These are phyloP conservation scores for Drechmeria coniospora DNA, from an alignment of 2,329 filamentous ascomycete genomes.

Conservation along the genomic window DNA sequence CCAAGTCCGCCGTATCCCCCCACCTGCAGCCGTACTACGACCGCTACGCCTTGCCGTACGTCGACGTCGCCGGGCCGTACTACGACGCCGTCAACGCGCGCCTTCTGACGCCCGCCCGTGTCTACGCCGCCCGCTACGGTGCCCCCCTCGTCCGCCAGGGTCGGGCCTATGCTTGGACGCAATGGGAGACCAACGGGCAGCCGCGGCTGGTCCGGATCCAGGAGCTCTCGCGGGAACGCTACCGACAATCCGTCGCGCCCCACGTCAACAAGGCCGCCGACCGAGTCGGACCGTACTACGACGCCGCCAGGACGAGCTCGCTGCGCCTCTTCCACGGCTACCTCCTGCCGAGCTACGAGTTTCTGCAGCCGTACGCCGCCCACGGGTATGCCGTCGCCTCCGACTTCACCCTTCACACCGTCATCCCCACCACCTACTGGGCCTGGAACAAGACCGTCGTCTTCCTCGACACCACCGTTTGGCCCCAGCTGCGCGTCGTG, in stretches of 20 bases:
- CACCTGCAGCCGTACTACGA: conserved; percentile 77
- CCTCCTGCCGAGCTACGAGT: conserved; percentile 59
- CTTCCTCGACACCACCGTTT: conserved; percentile 63
- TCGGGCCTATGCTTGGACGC: conserved; percentile 46
- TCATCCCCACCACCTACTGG: conserved; percentile 57
- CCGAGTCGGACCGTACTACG: conserved; percentile 56
- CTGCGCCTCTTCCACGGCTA: conserved; percentile 56
- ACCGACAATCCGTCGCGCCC: conserved; percentile 56
- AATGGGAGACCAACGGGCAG: conserved; percentile 67
- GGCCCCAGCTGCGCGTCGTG: conserved; percentile 64
- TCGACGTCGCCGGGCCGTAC: conserved; percentile 65
- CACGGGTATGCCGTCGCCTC: conserved; percentile 53
- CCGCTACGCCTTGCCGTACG: conserved; percentile 67
- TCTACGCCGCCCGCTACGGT: conserved; percentile 56
- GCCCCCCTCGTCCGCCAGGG: conserved; percentile 57
- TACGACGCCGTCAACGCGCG: conserved; percentile 44
- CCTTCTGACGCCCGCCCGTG: conserved; percentile 53
- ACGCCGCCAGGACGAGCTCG: conserved; percentile 44
- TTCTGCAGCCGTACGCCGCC: conserved; percentile 57
- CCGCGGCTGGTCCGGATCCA: conserved; percentile 59
- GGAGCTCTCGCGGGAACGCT: conserved; percentile 44
- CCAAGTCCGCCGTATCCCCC: conserved; percentile 49
- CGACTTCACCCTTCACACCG: conserved; percentile 51
- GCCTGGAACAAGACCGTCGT: conserved; percentile 52
- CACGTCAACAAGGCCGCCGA: conserved; percentile 49